Evolutionary conservation across 73 alveolate species (phyloP).

Genomic region (Paramecium sexaurelia): DNA sequence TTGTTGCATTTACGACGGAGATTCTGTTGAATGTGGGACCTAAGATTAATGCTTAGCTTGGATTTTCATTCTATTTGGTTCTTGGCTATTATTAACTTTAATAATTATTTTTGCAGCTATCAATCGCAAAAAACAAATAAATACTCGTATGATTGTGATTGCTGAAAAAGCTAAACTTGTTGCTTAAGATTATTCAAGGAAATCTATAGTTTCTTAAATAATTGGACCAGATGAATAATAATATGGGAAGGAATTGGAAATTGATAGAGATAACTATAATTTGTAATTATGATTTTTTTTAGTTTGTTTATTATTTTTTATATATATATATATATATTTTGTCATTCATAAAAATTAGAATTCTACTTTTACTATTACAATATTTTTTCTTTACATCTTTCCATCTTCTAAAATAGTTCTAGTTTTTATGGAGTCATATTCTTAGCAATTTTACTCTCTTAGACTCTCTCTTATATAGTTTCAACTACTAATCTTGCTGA

Average conservation of each 20-base stretch:
- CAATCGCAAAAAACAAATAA: background rate
- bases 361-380: background rate
- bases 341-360: background rate
- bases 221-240: background rate
- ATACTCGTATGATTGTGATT: background rate
- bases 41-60: conserved; percentile 9
- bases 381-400: background rate
- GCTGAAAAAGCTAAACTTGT: conserved; percentile 2
- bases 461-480: background rate
- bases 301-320: background rate
- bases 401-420: background rate
- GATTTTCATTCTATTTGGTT: background rate
- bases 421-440: too few species aligned
- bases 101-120: conserved; percentile 4
- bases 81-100: background rate
- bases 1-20: conserved; percentile 16
- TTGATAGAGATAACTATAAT: background rate
- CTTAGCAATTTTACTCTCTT: background rate
- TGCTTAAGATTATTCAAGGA: background rate
- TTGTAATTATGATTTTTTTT: conserved; percentile 6
- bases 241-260: background rate
- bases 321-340: too few species aligned
- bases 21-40: conserved; percentile 8
- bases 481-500: background rate
- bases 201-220: background rate